These are phyloP conservation scores for Ceratocystis lukuohia DNA, from an alignment of 2,329 filamentous ascomycete genomes.

Conservation along the genomic window DNA sequence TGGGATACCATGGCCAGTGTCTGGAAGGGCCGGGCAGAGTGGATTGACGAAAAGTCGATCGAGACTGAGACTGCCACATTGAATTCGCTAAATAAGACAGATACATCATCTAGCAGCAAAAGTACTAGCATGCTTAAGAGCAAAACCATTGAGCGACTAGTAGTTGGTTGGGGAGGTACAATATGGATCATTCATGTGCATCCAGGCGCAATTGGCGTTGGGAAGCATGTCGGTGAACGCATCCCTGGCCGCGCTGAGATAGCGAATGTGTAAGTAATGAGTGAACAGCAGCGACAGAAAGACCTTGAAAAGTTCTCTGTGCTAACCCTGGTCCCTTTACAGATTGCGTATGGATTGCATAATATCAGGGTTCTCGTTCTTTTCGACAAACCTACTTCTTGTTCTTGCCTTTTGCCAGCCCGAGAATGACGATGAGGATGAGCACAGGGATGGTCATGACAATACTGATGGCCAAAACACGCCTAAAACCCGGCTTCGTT, in stretches of 20 bases:
- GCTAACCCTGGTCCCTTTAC: conserved; percentile 23
- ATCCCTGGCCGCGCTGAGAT: conserved; percentile 75
- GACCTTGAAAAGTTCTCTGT: background rate
- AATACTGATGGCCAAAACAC: conserved; percentile 22
- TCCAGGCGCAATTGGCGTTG: conserved; percentile 53
- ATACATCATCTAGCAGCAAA: background rate
- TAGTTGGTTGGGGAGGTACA: conserved; percentile 91
- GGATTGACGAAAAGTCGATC: conserved; percentile 77
- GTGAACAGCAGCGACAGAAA: background rate
- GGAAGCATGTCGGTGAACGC: conserved; percentile 54
- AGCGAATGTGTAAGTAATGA: conserved; percentile 63
- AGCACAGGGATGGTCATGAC: background rate
- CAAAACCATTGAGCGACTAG: conserved; percentile 55
- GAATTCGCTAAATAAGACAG: background rate
- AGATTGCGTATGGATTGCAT: conserved; percentile 93
- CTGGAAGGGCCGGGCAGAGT: conserved; percentile 85
- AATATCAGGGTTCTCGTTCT: conserved; percentile 91
- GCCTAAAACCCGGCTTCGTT: conserved; percentile 25
- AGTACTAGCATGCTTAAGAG: conserved; percentile 24
- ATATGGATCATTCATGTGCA: conserved; percentile 93
- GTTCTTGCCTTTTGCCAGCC: conserved; percentile 81
- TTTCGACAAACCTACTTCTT: conserved; percentile 80
- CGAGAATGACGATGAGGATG: conserved; percentile 50
- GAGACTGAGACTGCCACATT: conserved; percentile 51
- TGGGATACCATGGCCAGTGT: conserved; percentile 96